Evolutionary conservation across 2,329 filamentous ascomycete genomes (phyloP), one percentile per base, ranked within the genome.

Genomic region (Plenodomus tracheiphilus): DNA sequence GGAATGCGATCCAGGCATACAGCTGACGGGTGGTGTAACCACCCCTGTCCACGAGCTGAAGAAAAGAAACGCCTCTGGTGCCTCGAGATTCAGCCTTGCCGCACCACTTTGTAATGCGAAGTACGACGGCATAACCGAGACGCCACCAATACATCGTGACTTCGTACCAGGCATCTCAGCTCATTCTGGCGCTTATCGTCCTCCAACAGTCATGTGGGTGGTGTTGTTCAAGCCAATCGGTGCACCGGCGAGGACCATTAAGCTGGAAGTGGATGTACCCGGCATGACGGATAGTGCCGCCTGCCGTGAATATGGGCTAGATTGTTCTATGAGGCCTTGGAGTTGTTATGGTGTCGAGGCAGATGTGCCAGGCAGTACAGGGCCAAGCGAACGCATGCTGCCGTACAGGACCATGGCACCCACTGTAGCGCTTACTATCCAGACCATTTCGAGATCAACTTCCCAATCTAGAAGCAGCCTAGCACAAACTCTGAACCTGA

Each of bases 1-100:
- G 21, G 22, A 38, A 43, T 45, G 39, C 16, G 17, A 17, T 15
- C 18, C 25, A 22, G 17, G 22, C 22, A 19, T 34, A 41, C 38
- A 11, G 41, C 37, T 37, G 21, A 20, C 41, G 41, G 40, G 13
- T 35, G 35, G 11, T 34, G 39, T 13, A 40, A 35, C 48, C 47
- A 47, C 36, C 48, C 48, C 45, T 51, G 44, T 22, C 22, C 28
- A 41, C 25, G 28, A 51, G 48, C 48, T 51, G 48, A 47, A 40
- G 42, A 18, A 34, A 18, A 25, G 34, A 6, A 32, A 15, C 28
- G 4, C 28, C 11, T 15, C 28, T 32, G 28, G 11, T 32, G 28
- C 28, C 28, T 32, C 6, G 4, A 35, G 40, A 21, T 21, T 39
- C 44, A 47, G 48, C 43, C 48, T 51, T 43, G 18, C 25, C 39